These are phyloP conservation scores for Macrolepiota fuliginosa DNA, from an alignment of 768 basidiomycete species.

Conservation along the genomic window DNA sequence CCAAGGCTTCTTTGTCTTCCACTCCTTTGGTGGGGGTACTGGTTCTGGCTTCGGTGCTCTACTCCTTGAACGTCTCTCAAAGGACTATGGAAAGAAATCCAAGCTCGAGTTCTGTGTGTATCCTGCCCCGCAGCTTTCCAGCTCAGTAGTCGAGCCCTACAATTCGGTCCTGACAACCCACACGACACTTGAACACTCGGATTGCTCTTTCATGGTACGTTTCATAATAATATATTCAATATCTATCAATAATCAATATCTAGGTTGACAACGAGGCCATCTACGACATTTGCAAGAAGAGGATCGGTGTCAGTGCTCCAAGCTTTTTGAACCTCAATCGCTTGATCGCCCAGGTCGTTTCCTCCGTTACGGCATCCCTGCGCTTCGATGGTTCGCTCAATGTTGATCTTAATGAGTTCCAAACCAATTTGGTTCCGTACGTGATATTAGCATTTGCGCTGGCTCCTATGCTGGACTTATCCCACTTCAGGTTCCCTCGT, in stretches of 20 bases:
- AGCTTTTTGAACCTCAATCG: constrained; percentile 94
- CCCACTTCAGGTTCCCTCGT: constrained; percentile 77
- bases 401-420: constrained; percentile 97
- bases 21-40: constrained; percentile 99
- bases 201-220: constrained; percentile 97
- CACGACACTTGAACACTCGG: constrained; percentile 99
- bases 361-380: constrained; percentile 94
- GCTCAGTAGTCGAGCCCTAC: constrained; percentile 98
- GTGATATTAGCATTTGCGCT: constrained; percentile 27
- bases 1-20: constrained; percentile 99
- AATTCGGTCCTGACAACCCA: constrained; percentile 98
- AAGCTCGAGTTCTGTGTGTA: constrained; percentile 98
- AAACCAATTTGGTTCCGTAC: constrained; percentile 97
- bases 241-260: not conserved
- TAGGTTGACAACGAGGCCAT: constrained; percentile 99
- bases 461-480: constrained; percentile 3
- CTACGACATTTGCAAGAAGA: constrained; percentile 99
- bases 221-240: not conserved
- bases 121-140: constrained; percentile 86
- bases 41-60: constrained; percentile 98
- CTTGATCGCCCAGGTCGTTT: constrained; percentile 97
- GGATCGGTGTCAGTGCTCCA: constrained; percentile 79
- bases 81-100: constrained; percentile 98
- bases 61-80: constrained; percentile 91
- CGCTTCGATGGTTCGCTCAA: constrained; percentile 98